These are phyloP conservation scores for Pleurotus sapidus DNA, from an alignment of 768 basidiomycete genomes.

Conservation along the genomic window DNA sequence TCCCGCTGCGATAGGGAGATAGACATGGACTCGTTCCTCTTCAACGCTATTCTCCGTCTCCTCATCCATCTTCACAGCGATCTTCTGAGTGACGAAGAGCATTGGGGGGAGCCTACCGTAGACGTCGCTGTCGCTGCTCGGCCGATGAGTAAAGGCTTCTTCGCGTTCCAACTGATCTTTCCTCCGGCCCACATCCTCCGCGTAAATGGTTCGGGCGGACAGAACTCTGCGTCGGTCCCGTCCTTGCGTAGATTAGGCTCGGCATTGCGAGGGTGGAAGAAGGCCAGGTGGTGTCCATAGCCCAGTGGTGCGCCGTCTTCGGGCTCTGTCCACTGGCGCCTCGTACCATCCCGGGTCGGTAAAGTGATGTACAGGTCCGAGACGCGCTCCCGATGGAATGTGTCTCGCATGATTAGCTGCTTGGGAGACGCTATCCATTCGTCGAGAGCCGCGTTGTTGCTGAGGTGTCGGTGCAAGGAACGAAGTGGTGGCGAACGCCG, in stretches of 20 bases:
- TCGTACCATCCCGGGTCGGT: slow-evolving; percentile 67
- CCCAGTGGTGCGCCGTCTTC: slow-evolving; percentile 37
- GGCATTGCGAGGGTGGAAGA: slow-evolving; percentile 68
- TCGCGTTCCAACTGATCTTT: slow-evolving; percentile 56
- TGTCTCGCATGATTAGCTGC: slow-evolving; percentile 42
- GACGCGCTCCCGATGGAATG: slow-evolving; percentile 52
- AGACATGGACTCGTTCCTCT: slow-evolving; percentile 72
- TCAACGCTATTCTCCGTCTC: slow-evolving; percentile 42
- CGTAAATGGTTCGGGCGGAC: slow-evolving; percentile 70
- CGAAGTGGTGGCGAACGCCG: too few species aligned
- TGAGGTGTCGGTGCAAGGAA: background rate
- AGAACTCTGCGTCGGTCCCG: slow-evolving; percentile 70
- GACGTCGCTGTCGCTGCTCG: slow-evolving; percentile 45
- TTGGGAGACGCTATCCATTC: slow-evolving; percentile 53
- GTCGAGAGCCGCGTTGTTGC: slow-evolving; percentile 31
- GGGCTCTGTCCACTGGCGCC: slow-evolving; percentile 34
- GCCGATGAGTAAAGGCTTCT: slow-evolving; percentile 50
- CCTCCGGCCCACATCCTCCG: slow-evolving; percentile 85
- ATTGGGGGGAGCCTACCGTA: slow-evolving; percentile 55
- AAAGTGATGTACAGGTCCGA: slow-evolving; percentile 66
- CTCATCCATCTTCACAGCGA: slow-evolving; percentile 47
- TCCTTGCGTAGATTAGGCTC: slow-evolving; percentile 58
- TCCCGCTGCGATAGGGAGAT: slow-evolving; percentile 34
- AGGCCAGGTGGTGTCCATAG: slow-evolving; percentile 69
- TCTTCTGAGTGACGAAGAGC: slow-evolving; percentile 71